phyloP scores from a whole-genome alignment of 768 basidiomycete species.

The Panaeolus papilionaceus region DNA sequence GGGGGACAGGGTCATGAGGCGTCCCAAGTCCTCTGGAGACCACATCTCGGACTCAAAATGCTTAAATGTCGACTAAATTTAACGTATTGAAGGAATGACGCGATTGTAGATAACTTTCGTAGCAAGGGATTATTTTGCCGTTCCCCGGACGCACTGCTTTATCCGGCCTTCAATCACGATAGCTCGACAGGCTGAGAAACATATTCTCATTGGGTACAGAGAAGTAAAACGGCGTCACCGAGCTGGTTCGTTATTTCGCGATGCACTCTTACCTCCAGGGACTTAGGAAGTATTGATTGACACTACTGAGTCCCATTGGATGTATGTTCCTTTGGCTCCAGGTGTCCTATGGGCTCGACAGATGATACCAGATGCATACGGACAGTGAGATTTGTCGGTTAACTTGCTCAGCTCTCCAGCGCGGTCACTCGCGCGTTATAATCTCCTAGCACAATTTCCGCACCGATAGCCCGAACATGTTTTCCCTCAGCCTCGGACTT shows the following conservation, averaged over 20 bases:
- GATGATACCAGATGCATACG: too few relatives aligned
- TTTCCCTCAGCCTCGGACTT: background rate
- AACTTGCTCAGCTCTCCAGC: too few relatives aligned
- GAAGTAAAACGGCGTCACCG: background rate
- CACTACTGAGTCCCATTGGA: too few relatives aligned
- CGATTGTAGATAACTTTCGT: background rate
- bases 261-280: background rate
- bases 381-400: too few relatives aligned
- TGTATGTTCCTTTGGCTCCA: too few relatives aligned
- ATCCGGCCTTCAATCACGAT: too few relatives aligned
- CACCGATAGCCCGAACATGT: background rate
- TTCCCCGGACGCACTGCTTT: too few relatives aligned
- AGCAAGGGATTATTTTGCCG: too few relatives aligned
- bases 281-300: background rate
- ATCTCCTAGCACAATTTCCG: background rate
- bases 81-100: background rate
- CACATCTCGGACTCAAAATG: background rate
- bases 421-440: too few relatives aligned
- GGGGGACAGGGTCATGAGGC: background rate
- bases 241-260: background rate
- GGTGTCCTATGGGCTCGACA: too few relatives aligned
- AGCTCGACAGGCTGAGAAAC: too few relatives aligned
- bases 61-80: constrained; percentile 3
- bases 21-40: background rate
- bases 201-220: background rate